phyloP scores from a whole-genome alignment of 2,329 filamentous ascomycete species.

The Ophiostoma novo-ulmi region DNA sequence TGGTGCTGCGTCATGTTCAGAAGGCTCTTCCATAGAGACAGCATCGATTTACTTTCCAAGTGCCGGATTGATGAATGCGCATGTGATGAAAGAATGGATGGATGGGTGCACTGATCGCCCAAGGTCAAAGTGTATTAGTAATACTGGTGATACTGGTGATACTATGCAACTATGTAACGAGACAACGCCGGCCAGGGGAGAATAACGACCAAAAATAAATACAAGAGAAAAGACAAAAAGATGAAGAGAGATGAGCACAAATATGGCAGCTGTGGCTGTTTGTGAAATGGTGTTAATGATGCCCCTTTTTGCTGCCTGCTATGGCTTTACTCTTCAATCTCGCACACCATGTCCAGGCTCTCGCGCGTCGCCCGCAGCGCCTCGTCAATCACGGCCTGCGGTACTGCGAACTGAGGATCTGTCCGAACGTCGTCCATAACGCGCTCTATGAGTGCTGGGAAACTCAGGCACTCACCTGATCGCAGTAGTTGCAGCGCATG shows the following conservation, averaged over 20 bases:
- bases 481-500: slow-evolving; percentile 58
- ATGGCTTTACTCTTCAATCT: slow-evolving; percentile 28
- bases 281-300: not conserved
- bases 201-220: slow-evolving; percentile 8
- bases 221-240: not conserved
- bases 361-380: slow-evolving; percentile 56
- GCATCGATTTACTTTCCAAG: not conserved
- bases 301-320: not conserved
- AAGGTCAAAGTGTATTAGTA: not conserved
- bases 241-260: not conserved
- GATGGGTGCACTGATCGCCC: not conserved
- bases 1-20: not conserved
- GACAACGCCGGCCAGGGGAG: not conserved
- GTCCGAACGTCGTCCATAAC: slow-evolving; percentile 58
- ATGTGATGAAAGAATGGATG: not conserved
- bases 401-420: slow-evolving; percentile 52
- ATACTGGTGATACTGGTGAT: slow-evolving; percentile 10
- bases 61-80: no score
- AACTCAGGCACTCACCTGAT: slow-evolving; percentile 54
- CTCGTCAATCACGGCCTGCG: slow-evolving; percentile 56
- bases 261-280: not conserved
- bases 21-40: no score
- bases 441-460: slow-evolving; percentile 55
- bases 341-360: slow-evolving; percentile 44
- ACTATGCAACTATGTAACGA: slow-evolving; percentile 12